Evolutionary conservation across 805 yeast genomes (phyloP), one percentile per base, ranked within the genome.

Genomic region (Metschnikowia borealis): DNA sequence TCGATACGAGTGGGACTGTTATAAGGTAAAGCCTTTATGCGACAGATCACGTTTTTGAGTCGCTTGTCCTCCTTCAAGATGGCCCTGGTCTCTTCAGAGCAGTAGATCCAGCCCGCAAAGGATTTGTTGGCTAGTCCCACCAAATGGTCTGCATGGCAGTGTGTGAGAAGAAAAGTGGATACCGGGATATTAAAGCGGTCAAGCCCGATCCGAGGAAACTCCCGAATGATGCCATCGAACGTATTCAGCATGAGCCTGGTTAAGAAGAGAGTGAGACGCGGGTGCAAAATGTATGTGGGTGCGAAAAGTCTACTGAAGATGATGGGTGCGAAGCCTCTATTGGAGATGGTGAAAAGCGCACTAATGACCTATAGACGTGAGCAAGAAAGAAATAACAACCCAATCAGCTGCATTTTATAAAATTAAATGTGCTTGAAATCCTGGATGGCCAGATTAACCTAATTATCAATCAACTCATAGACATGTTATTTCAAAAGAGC

Each of bases 61-160:
- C 50, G 59, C 1, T 38, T 39, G 37, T 63, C 61, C 11, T 57
- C 46, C n/a, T 50, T 52, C 37, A 69, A 38, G 13, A 71, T 54
- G 26, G 40, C 47, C 46, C 59, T 62, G 0, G 83, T 79, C 3
- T 71, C 64, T 6, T 62, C 58, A 4, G 81, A 70, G 61, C 85
- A 80, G 56, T 78, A 78, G 1, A 81, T 73, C 5, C 54, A 54
- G 6, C 75, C 73, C 1, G 73, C 70, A 40, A 70, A 63, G 49
- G 69, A 66, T n/a, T 62, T 57, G 39, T 69, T 62, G 1, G 68
- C 68, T 13, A 82, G 61, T 0, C 86, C 86, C 0, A 52, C 60
- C 43, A 81, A 58, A 57, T 81, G 86, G 54, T 82, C 86, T 1
- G 74, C 59, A 60, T 82, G 87, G 47, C 72, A 69, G 55, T 82